Conservation (phyloP, 257 asterid genomes). For the Oldenlandia corymbosa region DNA sequence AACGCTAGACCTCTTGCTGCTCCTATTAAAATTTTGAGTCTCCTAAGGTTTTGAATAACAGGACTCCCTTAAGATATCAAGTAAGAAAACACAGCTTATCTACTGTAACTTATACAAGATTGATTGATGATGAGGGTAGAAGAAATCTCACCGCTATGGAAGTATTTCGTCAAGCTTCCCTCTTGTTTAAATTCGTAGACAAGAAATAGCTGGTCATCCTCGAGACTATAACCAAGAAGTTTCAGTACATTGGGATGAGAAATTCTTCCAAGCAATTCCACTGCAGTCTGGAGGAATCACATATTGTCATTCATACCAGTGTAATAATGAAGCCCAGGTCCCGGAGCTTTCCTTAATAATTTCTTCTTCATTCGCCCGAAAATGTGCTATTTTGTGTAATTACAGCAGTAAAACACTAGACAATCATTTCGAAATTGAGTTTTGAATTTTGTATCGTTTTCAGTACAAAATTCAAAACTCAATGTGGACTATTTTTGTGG, state of each 20-base stretch:
- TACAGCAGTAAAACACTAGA: too few relatives aligned
- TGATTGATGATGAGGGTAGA: not conserved
- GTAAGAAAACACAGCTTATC: not conserved
- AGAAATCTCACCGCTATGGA: constrained; percentile 81
- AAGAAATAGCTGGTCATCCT: constrained; percentile 63
- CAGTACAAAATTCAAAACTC: too few relatives aligned
- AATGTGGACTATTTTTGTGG: too few relatives aligned
- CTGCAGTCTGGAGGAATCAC: constrained; percentile 61
- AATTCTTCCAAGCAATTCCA: constrained; percentile 73
- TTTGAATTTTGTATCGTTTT: too few relatives aligned
- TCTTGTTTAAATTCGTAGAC: constrained; percentile 79
- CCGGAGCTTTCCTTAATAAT: too few relatives aligned
- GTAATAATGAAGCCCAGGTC: too few relatives aligned
- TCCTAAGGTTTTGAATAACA: constrained; percentile 53
- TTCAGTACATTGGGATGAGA: constrained; percentile 77
- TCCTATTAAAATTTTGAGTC: constrained; percentile 49
- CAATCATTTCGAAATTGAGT: too few relatives aligned
- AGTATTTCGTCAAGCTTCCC: constrained; percentile 91
- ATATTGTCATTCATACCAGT: too few relatives aligned
- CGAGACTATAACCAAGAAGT: constrained; percentile 79
- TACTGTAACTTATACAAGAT: too few relatives aligned
- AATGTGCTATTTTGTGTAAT: too few relatives aligned
- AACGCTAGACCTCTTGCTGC: constrained; percentile 71
- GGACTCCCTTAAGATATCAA: constrained; percentile 44
- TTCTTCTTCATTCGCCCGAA: too few relatives aligned